Percentiles rank a stretch among this genome's conserved stretches.
These are phyloP conservation scores for Antitrichia curtipendula DNA, from an alignment of 225 moss, liverwort and hornwort species.

Conservation along the genomic window DNA sequence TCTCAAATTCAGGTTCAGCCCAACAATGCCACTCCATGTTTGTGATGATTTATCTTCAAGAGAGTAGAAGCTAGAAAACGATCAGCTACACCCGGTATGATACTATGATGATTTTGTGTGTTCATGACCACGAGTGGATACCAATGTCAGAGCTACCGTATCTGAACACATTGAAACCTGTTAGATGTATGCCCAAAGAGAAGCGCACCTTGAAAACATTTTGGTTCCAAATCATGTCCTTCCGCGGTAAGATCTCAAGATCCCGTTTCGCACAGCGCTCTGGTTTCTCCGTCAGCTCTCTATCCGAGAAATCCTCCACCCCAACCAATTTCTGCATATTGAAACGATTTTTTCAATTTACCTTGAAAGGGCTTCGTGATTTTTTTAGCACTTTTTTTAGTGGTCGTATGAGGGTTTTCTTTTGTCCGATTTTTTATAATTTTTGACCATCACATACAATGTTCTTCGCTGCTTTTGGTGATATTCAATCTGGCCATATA, in stretches of 20 bases:
- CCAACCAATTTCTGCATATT: neutral
- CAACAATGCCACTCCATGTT: neutral
- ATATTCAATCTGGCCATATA: neutral
- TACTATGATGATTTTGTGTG: neutral
- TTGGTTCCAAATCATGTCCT: slow-evolving; percentile 1
- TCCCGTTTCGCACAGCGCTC: slow-evolving; percentile 23
- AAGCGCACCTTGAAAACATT: slow-evolving; percentile 7
- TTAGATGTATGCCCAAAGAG: neutral
- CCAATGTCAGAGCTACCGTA: neutral
- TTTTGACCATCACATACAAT: neutral
- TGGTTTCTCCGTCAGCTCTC: neutral
- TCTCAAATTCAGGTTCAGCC: neutral
- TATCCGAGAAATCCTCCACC: neutral
- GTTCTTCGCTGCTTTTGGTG: neutral
- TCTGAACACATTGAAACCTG: neutral
- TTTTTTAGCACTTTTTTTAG: neutral
- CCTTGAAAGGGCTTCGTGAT: neutral
- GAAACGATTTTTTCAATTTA: neutral
- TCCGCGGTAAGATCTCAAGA: slow-evolving; percentile 11
- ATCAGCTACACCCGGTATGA: neutral
- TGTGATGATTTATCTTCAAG: neutral
- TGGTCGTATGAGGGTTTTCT: neutral
- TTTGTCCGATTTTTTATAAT: neutral
- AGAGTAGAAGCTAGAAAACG: neutral
- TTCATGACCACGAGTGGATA: neutral